phyloP scores from a whole-genome alignment of 2,329 filamentous ascomycete species.

The Penicillium paneum region DNA sequence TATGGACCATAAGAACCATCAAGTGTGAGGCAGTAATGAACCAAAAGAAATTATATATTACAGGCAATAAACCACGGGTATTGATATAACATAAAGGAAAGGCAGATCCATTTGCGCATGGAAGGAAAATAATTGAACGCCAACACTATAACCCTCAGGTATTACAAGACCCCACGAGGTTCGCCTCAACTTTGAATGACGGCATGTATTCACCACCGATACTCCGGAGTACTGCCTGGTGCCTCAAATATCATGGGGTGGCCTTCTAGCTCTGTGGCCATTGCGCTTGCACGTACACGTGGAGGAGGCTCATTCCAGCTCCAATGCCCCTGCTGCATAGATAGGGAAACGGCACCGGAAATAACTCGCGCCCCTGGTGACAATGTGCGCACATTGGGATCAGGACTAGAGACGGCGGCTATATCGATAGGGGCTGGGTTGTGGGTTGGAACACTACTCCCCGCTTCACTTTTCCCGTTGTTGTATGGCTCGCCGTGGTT shows the following conservation, averaged over 20 bases:
- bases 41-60: not conserved
- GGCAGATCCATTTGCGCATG: not conserved
- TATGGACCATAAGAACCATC: too few relatives aligned
- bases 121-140: not conserved
- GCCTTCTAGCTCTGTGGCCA: conserved; percentile 21
- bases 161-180: not conserved
- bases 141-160: not conserved
- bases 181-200: not conserved
- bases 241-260: conserved; percentile 3
- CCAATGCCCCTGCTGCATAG: conserved; percentile 12
- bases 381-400: conserved; percentile 6
- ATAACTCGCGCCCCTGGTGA: not conserved
- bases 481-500: conserved; percentile 11
- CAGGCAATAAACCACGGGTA: not conserved
- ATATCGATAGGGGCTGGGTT: conserved; percentile 6
- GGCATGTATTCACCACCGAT: not conserved
- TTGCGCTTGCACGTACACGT: not conserved
- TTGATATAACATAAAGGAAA: not conserved
- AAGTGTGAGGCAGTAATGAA: not conserved
- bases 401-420: conserved; percentile 8
- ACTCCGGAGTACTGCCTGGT: not conserved
- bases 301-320: conserved; percentile 17
- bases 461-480: conserved; percentile 18
- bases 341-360: conserved; percentile 1
- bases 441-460: conserved; percentile 1